A percentile compares a stretch with the other conserved stretches of the same genome.
Evolutionary conservation across 179 eudicot genomes (phyloP).

Genomic region (Patellifolia procumbens): DNA sequence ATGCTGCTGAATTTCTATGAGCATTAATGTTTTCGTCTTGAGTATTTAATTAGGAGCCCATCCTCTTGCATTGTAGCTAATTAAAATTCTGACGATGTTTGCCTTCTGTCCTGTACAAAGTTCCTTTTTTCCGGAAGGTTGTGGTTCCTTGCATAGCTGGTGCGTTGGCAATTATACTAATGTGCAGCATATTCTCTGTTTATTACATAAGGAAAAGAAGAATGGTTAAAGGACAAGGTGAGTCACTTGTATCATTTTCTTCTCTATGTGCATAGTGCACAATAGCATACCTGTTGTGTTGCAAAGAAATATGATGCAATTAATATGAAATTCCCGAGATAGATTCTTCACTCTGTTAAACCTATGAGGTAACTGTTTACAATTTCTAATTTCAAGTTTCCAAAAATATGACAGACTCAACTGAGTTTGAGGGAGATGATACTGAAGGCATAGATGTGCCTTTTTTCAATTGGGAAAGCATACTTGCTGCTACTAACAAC

Average conservation of each 20-base stretch:
- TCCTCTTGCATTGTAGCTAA: neutral
- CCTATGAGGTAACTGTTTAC: too few relatives aligned
- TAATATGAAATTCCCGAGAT: too few relatives aligned
- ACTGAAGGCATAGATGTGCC: slow-evolving; percentile 28
- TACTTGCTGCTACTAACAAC: slow-evolving; percentile 41
- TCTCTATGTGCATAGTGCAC: neutral
- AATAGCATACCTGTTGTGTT: neutral
- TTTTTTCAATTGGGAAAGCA: slow-evolving; percentile 30
- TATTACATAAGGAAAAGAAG: slow-evolving; percentile 14
- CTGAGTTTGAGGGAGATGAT: slow-evolving; percentile 24
- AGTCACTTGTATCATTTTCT: neutral
- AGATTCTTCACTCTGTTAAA: neutral
- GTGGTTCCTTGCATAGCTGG: slow-evolving; percentile 23
- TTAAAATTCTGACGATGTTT: slow-evolving; percentile 3
- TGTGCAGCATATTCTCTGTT: slow-evolving; percentile 7
- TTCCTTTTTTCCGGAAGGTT: slow-evolving; percentile 8
- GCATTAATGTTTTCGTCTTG: neutral
- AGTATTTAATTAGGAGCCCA: neutral
- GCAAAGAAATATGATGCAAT: neutral
- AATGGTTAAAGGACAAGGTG: slow-evolving; percentile 1
- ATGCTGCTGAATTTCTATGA: neutral
- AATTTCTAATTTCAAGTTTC: too few relatives aligned
- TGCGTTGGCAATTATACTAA: slow-evolving; percentile 21
- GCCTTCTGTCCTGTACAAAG: neutral
- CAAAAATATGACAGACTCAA: slow-evolving; percentile 9